Percentiles rank a stretch among this genome's conserved stretches.
Evolutionary conservation across 139 green algal species (phyloP).

Genomic region (Chlorella sp.): DNA sequence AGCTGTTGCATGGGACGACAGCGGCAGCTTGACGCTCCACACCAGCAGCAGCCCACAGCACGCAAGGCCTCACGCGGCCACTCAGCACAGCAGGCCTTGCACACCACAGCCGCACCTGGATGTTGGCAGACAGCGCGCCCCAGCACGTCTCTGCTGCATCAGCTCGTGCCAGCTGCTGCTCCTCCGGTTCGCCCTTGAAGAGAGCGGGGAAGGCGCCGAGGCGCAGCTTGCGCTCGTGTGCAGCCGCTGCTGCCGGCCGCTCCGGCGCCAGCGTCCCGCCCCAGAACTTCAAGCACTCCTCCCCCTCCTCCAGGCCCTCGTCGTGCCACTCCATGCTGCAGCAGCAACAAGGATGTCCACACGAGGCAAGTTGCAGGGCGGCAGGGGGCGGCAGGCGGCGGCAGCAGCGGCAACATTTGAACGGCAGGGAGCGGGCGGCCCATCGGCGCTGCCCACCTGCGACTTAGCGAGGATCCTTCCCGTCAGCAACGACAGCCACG

Average conservation of each 20-base stretch:
- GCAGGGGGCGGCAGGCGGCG: neutral
- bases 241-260: neutral
- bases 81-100: neutral
- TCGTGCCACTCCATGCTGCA: constrained; percentile 32
- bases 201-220: constrained; percentile 26
- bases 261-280: neutral
- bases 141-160: constrained; percentile 23
- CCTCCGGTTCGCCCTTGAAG: constrained; percentile 16
- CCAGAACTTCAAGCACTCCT: neutral
- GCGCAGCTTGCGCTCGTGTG: neutral
- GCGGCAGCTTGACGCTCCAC: too few species aligned
- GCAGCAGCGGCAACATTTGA: neutral
- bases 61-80: neutral
- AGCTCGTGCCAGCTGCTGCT: neutral
- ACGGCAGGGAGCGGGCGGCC: too few species aligned
- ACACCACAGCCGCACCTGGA: constrained; percentile 30
- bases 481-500: too few species aligned
- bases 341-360: too few species aligned
- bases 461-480: too few species aligned
- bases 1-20: too few species aligned
- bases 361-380: neutral
- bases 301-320: neutral
- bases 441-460: too few species aligned
- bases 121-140: constrained; percentile 6
- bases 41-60: too few species aligned